Evolutionary conservation across 2,329 filamentous ascomycete genomes (phyloP), one percentile per base, ranked within the genome.

Genomic region (Periconia sp.): DNA sequence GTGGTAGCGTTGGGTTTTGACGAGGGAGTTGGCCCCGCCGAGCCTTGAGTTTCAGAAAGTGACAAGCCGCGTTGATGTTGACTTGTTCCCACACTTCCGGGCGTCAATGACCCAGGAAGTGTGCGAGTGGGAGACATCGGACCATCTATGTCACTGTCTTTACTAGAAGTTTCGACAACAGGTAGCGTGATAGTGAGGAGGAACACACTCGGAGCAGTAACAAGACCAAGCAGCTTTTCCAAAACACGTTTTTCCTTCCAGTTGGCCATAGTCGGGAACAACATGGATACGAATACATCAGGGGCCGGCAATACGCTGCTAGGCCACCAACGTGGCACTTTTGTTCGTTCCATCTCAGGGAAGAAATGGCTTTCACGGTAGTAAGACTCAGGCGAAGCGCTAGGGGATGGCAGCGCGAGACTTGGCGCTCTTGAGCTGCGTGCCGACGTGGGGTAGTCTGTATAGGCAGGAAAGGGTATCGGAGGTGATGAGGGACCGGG

Each of bases 201-300:
- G 57, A 99, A 90, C 37, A 99, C 91, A 63, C 89, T 95, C 1
- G 92, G 90, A n/a, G 91, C 87, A 8, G 92, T 92, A 37, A 95
- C 81, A 11, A 94, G 65, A 41, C 91, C 93, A 45, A 97, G 77
- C 43, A 92, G 76, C 66, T 90, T 92, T 64, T 93, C 92, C 85
- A 87, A 91, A n/a, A 88, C 73, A n/a, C 80, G 85, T 74, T 97
- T 97, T 27, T 89, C 84, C 42, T 75, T 79, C 91, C 93, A 99
- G 23, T 83, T 86, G 59, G 86, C 87, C 30, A 99, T 75, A 0
- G 93, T 97, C 1, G 94, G 94, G 62, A 97, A 96, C 0, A 99
- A 75, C 0, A 90, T 92, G 15, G 85, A 82, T 15, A 86, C 72
- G 14, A 97, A 78, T 8, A 88, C 76, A 52, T 89, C 81, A 2